These are phyloP conservation scores for Xylaria scruposa DNA, from an alignment of 495 filamentous ascomycete species.

Conservation along the genomic window DNA sequence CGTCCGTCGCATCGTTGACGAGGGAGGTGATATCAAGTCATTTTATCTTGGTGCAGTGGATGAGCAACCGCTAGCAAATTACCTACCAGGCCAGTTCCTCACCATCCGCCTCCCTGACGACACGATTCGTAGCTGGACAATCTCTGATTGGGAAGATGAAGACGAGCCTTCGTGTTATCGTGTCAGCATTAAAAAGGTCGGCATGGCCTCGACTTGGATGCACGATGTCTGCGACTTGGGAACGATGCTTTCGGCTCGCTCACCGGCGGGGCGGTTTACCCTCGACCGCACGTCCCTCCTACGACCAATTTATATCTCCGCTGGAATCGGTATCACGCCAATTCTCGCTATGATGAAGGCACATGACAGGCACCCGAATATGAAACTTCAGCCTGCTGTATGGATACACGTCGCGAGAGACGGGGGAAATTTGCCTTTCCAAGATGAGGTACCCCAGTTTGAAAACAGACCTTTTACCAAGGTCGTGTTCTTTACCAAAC, in stretches of 20 bases:
- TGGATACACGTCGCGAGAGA: slow-evolving; percentile 24
- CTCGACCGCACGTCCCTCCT: slow-evolving; percentile 16
- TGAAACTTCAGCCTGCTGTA: slow-evolving; percentile 5
- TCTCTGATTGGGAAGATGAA: slow-evolving; percentile 18
- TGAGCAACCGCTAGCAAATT: slow-evolving; percentile 14
- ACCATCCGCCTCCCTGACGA: slow-evolving; percentile 15
- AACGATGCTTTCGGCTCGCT: slow-evolving; percentile 12
- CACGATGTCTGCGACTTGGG: slow-evolving; percentile 1
- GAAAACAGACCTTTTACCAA: slow-evolving; percentile 7
- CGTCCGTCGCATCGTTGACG: slow-evolving; percentile 7
- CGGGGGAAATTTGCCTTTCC: slow-evolving; percentile 10
- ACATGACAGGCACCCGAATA: slow-evolving; percentile 16
- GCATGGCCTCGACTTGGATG: slow-evolving; percentile 20
- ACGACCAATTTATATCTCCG: slow-evolving; percentile 22
- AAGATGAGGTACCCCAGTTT: slow-evolving; percentile 17
- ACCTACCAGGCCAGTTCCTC: slow-evolving; percentile 24
- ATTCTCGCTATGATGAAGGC: slow-evolving; percentile 27
- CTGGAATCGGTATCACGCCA: slow-evolving; percentile 26
- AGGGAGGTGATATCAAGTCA: slow-evolving; percentile 17
- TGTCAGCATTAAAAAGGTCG: slow-evolving; percentile 19
- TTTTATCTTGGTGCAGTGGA: slow-evolving; percentile 19
- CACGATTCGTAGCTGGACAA: slow-evolving; percentile 22
- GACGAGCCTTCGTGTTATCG: slow-evolving; percentile 20
- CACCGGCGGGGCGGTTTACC: slow-evolving; percentile 17
- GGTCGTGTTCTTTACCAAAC: slow-evolving; percentile 23